These are phyloP conservation scores for Trichosporon asahii DNA, from an alignment of 1,284 basidiomycete genomes.

Conservation along the genomic window DNA sequence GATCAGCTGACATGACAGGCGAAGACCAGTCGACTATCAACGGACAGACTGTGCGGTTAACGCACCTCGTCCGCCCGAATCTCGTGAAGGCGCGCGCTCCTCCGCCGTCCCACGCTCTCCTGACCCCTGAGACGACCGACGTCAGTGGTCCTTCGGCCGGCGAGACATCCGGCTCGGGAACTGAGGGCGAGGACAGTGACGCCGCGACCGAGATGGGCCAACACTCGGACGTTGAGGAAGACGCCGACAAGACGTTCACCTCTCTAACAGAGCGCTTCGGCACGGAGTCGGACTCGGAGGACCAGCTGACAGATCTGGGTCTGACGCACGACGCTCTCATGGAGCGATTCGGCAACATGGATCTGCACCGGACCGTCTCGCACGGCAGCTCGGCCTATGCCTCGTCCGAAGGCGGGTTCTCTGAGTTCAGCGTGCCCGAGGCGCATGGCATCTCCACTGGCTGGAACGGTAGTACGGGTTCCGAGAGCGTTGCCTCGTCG, in stretches of 20 bases:
- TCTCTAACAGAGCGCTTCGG: slow-evolving; percentile 17
- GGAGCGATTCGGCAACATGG: slow-evolving; percentile 12
- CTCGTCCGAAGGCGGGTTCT: slow-evolving; percentile 41
- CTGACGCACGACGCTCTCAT: slow-evolving; percentile 7
- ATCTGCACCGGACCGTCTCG: slow-evolving; percentile 20
- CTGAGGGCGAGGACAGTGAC: slow-evolving; percentile 19
- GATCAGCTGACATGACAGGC: slow-evolving; percentile 25
- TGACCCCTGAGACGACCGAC: slow-evolving; percentile 48
- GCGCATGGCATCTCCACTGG: not conserved
- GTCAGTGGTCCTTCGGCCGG: slow-evolving; percentile 33
- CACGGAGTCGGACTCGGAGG: not conserved
- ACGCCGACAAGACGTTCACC: slow-evolving; percentile 13
- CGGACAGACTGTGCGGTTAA: slow-evolving; percentile 38
- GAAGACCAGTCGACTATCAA: slow-evolving; percentile 29
- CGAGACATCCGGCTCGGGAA: slow-evolving; percentile 17
- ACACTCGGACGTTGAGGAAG: slow-evolving; percentile 26
- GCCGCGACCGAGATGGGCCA: slow-evolving; percentile 25
- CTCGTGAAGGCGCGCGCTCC: slow-evolving; percentile 28
- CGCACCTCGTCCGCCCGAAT: slow-evolving; percentile 45
- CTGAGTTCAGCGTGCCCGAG: slow-evolving; percentile 26
- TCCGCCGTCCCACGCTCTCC: slow-evolving; percentile 21
- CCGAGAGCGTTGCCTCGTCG: not conserved
- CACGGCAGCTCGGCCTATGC: slow-evolving; percentile 40
- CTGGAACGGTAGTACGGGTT: not conserved
- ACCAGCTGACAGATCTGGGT: slow-evolving; percentile 1